A percentile compares a stretch with the other conserved stretches of the same genome.
These are phyloP conservation scores for Medicago ruthenica DNA, from an alignment of 306 rosid genomes.

Conservation along the genomic window DNA sequence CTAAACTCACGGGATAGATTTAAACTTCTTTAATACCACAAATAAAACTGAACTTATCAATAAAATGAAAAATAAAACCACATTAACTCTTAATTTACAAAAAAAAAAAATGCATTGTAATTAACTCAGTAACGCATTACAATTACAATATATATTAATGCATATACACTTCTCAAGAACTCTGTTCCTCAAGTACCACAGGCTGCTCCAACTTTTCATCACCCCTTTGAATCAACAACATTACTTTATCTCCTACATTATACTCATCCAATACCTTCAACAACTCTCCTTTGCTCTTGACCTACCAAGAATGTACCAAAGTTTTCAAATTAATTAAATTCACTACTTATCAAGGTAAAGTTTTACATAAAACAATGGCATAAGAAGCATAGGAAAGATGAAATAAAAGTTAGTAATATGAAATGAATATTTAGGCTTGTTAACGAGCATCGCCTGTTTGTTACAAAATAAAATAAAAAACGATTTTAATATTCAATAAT, in stretches of 20 bases:
- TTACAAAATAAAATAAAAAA: too few species aligned
- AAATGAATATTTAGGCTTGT: slow-evolving; percentile 29
- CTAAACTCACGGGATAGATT: too few species aligned
- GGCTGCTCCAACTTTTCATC: slow-evolving; percentile 72
- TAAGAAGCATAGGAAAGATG: not conserved
- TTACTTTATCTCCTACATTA: slow-evolving; percentile 72
- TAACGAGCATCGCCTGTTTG: not conserved
- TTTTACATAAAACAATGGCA: slow-evolving; percentile 5
- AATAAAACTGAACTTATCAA: too few species aligned
- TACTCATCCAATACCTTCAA: slow-evolving; percentile 78
- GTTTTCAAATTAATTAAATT: not conserved
- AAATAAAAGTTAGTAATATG: slow-evolving; percentile 19
- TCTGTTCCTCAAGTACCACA: slow-evolving; percentile 72
- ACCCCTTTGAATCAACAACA: slow-evolving; percentile 69
- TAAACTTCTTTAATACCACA: too few species aligned
- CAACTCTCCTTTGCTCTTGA: slow-evolving; percentile 82
- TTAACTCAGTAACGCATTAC: slow-evolving; percentile 11
- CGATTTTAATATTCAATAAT: too few species aligned
- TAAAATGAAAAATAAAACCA: slow-evolving; percentile 1
- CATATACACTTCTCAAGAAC: slow-evolving; percentile 39
- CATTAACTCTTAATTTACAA: not conserved
- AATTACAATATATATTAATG: not conserved
- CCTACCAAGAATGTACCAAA: slow-evolving; percentile 54
- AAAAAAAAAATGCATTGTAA: not conserved
- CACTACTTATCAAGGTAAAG: not conserved